Evolutionary conservation across 371 early-diverging fungal genomes (phyloP).

Genomic region (Mortierella sp.): DNA sequence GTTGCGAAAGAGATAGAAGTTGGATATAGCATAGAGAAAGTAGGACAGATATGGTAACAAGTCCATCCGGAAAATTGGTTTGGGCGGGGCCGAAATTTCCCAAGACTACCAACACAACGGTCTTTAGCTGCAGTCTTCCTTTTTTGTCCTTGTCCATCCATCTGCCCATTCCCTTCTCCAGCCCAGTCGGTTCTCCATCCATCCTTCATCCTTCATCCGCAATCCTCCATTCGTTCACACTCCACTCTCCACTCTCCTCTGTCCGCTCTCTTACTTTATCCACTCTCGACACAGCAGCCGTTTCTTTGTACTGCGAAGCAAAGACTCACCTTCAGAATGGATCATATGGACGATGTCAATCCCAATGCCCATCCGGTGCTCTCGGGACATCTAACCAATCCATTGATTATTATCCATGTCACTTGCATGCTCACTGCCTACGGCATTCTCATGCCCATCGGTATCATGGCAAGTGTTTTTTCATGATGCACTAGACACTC

Average conservation of each 20-base stretch:
- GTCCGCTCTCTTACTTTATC: neutral
- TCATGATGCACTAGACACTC: neutral
- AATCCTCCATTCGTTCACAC: neutral
- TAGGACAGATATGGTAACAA: too few relatives aligned
- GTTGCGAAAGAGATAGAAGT: too few relatives aligned
- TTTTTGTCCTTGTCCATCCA: too few relatives aligned
- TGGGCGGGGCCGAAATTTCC: too few relatives aligned
- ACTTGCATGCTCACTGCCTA: slow-evolving; percentile 49
- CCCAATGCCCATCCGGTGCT: slow-evolving; percentile 34
- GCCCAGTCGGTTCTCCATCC: too few relatives aligned
- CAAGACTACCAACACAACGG: too few relatives aligned
- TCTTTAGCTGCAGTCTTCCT: too few relatives aligned
- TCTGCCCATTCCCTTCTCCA: too few relatives aligned
- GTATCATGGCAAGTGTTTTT: slow-evolving; percentile 36
- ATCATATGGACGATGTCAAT: slow-evolving; percentile 42
- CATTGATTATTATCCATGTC: slow-evolving; percentile 52
- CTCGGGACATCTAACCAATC: slow-evolving; percentile 28
- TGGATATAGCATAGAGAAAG: neutral
- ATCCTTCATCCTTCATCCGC: neutral
- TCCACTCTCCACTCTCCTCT: neutral
- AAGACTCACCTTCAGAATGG: slow-evolving; percentile 11
- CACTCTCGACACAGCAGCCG: neutral
- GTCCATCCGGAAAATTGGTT: neutral
- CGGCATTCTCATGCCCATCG: slow-evolving; percentile 44
- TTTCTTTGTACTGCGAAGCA: too few relatives aligned